Evolutionary conservation across 257 asterid genomes (phyloP).

Genomic region (Parsonsia alboflavescens): DNA sequence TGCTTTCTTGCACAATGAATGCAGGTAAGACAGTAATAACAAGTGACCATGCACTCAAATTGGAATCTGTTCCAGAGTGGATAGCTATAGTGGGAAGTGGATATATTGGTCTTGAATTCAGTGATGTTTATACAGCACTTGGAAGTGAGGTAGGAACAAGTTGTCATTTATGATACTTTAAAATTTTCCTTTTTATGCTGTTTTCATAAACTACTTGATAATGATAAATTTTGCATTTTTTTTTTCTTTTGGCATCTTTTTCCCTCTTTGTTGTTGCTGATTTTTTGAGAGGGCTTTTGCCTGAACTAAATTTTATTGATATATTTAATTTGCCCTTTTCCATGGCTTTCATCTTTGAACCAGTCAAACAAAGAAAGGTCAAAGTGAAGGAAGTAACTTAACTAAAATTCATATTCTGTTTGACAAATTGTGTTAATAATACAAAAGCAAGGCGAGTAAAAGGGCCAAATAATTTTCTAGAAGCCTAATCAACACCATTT

Average conservation of each 20-base stretch:
- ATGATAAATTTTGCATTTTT: background rate
- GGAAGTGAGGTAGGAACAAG: constrained; percentile 76
- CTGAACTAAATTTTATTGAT: background rate
- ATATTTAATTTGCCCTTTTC: background rate
- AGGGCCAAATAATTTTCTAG: background rate
- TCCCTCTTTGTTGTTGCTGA: background rate
- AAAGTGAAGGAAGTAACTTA: background rate
- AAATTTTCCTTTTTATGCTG: background rate
- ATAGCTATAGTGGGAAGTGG: constrained; percentile 98
- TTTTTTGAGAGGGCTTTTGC: constrained; percentile 6
- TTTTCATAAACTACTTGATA: background rate
- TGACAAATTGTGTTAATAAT: background rate
- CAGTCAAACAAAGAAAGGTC: background rate
- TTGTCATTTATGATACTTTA: background rate
- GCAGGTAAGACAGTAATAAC: constrained; percentile 93
- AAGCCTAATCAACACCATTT: background rate
- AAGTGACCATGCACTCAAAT: constrained; percentile 92
- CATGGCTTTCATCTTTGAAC: background rate
- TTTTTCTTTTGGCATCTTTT: background rate
- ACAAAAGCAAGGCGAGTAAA: background rate
- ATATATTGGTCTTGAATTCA: constrained; percentile 93
- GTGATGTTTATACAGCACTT: constrained; percentile 95
- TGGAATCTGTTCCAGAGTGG: constrained; percentile 90
- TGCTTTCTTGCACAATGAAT: constrained; percentile 16
- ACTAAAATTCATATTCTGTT: background rate